Evolutionary conservation across 2,329 filamentous ascomycete genomes (phyloP), one percentile per base, ranked within the genome.

Genomic region (Colletotrichum sp.): DNA sequence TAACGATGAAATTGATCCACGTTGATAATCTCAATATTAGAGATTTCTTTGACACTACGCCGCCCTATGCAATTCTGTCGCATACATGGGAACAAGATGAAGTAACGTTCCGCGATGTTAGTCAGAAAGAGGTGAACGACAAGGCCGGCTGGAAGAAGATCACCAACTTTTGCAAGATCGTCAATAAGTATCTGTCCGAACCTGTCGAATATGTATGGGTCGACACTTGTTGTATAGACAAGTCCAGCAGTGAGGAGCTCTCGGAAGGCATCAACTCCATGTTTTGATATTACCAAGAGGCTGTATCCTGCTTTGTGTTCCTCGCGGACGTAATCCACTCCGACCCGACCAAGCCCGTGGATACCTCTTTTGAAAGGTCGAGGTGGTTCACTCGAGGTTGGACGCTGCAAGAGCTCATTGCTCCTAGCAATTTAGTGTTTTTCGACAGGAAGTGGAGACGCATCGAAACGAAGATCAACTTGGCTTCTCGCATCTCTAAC

Each of bases 201-300:
- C 52, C n/a, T 26, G 21, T 21, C 52, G 3, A 57, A 57, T 66
- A 77, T 16, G 60, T 75, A 1, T 78, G 76, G 77, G 67, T 78
- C 28, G 77, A 78, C 65, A 78, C 76, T 7, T 72, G 67, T 65
- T 78, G 78, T 36, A 79, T 78, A 67, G 71, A 78, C 30, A 77
- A 72, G 21, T 55, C 61, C 2, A 72, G 60, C 32, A 67, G 67
- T 6, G 67, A 73, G 8, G 75, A 77, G 69, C 63, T 78, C 28
- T 58, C 76, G 13, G 71, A 78, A 57, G 72, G 64, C 52, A 66
- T 76, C 65, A 71, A 76, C 67, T 68, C 76, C 58, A 77, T 78
- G 73, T 77, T 74, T 9, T 26, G 52, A 3, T 78, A 76, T 76
- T 78, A 78, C 43, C 15, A 68, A 30, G 34, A 48, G 43, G 64